These are phyloP conservation scores for Populus hybrid DNA, from an alignment of 441 rosid species.

Conservation along the genomic window DNA sequence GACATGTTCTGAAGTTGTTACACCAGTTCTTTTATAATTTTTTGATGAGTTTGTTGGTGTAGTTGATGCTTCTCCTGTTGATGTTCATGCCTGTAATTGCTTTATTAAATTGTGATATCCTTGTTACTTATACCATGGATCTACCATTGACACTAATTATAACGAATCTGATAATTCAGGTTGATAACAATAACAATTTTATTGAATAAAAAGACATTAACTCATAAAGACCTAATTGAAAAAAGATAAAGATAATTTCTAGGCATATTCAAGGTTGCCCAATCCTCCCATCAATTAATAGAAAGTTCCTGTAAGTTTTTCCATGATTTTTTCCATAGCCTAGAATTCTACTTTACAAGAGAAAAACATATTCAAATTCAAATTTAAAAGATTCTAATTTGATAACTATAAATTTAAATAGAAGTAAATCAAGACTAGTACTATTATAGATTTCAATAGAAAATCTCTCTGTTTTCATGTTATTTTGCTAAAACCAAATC, in stretches of 20 bases:
- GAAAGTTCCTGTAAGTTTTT: background rate
- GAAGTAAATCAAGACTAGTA: background rate
- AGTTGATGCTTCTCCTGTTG: background rate
- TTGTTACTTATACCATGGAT: background rate
- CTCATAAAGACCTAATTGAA: background rate
- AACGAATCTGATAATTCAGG: background rate
- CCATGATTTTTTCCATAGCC: background rate
- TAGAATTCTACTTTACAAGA: background rate
- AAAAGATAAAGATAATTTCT: background rate
- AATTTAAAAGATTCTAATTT: background rate
- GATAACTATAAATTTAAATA: too few species aligned
- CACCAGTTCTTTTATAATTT: too few species aligned
- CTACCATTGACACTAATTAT: background rate
- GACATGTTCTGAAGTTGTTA: too few species aligned
- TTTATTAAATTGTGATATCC: background rate
- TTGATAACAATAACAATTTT: background rate
- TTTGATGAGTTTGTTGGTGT: background rate
- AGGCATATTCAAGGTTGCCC: background rate
- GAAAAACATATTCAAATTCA: background rate
- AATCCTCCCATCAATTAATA: background rate
- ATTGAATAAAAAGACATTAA: background rate
- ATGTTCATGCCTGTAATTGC: background rate
- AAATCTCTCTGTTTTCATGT: background rate
- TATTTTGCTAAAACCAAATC: background rate
- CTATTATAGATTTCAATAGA: background rate